Conservation (phyloP, 129 eudicot species). For the Helichrysum umbraculigerum region DNA sequence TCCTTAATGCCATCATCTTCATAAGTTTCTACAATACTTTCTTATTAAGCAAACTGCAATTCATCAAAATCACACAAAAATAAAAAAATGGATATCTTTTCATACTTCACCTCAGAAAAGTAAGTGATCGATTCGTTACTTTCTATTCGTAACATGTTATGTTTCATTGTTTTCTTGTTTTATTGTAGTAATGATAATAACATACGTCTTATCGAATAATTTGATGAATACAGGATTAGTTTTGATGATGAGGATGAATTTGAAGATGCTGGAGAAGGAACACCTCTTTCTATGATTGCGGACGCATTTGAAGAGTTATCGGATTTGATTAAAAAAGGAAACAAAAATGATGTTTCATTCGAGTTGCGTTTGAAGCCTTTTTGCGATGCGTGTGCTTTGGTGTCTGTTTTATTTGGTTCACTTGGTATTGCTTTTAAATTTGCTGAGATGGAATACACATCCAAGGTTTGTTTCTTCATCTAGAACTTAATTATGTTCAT, state of each 20-base stretch:
- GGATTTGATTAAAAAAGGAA: slow-evolving; percentile 35
- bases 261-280: slow-evolving; percentile 38
- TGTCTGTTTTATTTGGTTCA: slow-evolving; percentile 74
- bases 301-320: slow-evolving; percentile 78
- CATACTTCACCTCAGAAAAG: slow-evolving; percentile 40
- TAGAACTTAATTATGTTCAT: not conserved
- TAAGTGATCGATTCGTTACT: slow-evolving; percentile 6
- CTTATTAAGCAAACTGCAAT: not conserved
- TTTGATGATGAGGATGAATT: slow-evolving; percentile 33
- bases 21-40: not conserved
- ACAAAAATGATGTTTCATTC: slow-evolving; percentile 29
- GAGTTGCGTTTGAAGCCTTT: slow-evolving; percentile 71
- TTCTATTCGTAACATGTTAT: not conserved
- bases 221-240: slow-evolving; percentile 21
- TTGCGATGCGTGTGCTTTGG: slow-evolving; percentile 79
- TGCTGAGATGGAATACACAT: slow-evolving; percentile 76
- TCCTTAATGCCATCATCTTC: not conserved
- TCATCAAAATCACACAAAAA: not conserved
- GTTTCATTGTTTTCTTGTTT: not conserved
- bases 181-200: too few relatives aligned
- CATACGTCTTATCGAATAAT: not conserved
- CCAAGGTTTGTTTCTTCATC: slow-evolving; percentile 54
- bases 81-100: slow-evolving; percentile 34
- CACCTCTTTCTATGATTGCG: slow-evolving; percentile 58
- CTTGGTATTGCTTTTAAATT: slow-evolving; percentile 84